A percentile compares a stretch with the other conserved stretches of the same genome.
Conservation (phyloP, 768 basidiomycete species). For the Agaricus sinodeliciosus region DNA sequence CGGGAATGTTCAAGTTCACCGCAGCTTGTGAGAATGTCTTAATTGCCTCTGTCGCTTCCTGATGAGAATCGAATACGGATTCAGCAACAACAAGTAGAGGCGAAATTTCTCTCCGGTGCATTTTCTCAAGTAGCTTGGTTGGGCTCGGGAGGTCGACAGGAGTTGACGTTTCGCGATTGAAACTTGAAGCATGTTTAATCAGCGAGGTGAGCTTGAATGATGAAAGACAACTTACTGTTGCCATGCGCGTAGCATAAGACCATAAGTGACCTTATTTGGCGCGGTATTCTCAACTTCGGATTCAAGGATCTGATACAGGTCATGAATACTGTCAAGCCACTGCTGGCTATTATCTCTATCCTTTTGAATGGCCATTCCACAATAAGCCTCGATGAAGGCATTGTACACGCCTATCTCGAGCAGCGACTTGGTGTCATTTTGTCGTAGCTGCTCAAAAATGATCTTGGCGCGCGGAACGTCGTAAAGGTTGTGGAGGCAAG, state of each 20-base stretch:
- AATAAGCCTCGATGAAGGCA: constrained; percentile 58
- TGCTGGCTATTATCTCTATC: constrained; percentile 34
- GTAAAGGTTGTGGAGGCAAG: constrained; percentile 69
- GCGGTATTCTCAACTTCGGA: constrained; percentile 33
- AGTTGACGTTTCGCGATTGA: constrained; percentile 27
- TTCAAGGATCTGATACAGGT: constrained; percentile 55
- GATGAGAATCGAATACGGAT: constrained; percentile 45
- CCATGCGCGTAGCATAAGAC: not conserved
- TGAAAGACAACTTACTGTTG: not conserved
- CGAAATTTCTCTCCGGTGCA: constrained; percentile 45
- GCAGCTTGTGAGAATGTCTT: constrained; percentile 54
- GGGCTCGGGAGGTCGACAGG: constrained; percentile 16
- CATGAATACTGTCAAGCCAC: constrained; percentile 62
- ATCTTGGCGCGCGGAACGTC: constrained; percentile 72
- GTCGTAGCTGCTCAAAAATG: constrained; percentile 62
- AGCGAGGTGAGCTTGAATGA: not conserved
- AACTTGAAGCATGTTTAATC: constrained; percentile 19
- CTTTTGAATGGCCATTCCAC: constrained; percentile 46
- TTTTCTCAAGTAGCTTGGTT: constrained; percentile 32
- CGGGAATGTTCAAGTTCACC: constrained; percentile 8
- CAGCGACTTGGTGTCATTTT: constrained; percentile 20
- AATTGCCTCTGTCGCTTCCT: constrained; percentile 50
- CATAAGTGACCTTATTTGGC: constrained; percentile 29
- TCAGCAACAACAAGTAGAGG: constrained; percentile 49
- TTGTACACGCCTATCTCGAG: constrained; percentile 54